Base-by-base conservation (phyloP, 2,329 filamentous ascomycete genomes). In the Ophiostoma sp. region DNA sequence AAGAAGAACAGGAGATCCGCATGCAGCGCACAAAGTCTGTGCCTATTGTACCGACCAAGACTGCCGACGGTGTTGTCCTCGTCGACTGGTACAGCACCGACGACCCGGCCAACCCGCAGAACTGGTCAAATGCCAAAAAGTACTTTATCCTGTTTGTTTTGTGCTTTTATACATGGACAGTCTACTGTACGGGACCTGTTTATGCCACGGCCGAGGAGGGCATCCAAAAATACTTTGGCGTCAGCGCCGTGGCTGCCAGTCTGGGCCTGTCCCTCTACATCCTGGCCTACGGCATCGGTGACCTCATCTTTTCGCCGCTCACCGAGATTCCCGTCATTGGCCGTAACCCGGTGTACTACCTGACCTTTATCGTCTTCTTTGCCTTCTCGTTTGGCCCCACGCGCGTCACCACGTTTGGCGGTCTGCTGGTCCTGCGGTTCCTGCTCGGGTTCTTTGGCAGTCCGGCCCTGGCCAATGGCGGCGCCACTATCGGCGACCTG, bases 401-500 rank as follows among this genome's bases (percentile, higher is more conserved):
- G 52, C 77, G 80, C 74, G 79, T 81, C 17, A 9, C 80, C 59
- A 89, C 87, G 76, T 88, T 90, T 74, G 83, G 82, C 68, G 87
- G 87, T 1, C 82, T 93, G 1, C 81, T 93, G 45, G 85, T 92
- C 22, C 83, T 92, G 50, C 87, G 91, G n/a, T 93, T 93, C 81
- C 87, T 93, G 69, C 87, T 87, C 25, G 89, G 90, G 50, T 81
- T 87, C 8, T 91, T 91, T 77, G 90, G 89, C 3, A 88, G 88
- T 0, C 88, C 88, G 0, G 87, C 89, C 0, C 80, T 92, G 74
- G 90, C 89, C 9, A 91, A 91, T 76, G 86, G 87, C 0, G 88
- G 88, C 2, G 90, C 89, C 76, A 85, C 89, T 28, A 87, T 91
- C 76, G 89, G 89, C 59, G 90, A 92, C 78, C 87, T 91, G 81